Evolutionary conservation across 2,329 filamentous ascomycete species (phyloP).

Genomic region (Diaporthe australafricana): DNA sequence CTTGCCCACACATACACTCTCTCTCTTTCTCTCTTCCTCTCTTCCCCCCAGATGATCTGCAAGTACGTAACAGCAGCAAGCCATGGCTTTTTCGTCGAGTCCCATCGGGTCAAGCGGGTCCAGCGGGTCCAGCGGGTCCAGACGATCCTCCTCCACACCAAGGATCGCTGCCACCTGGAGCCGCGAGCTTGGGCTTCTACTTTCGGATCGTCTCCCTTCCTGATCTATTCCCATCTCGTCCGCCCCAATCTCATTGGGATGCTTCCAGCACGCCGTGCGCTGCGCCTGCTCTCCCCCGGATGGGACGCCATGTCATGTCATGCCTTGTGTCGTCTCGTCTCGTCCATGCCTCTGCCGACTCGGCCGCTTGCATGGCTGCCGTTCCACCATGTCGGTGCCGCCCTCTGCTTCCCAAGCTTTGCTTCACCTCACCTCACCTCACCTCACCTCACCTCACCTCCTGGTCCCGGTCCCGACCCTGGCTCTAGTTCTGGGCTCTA

Average conservation of each 20-base stretch:
- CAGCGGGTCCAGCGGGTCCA: conserved; percentile 19
- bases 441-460: not conserved
- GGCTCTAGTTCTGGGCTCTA: not conserved
- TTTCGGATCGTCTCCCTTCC: conserved; percentile 21
- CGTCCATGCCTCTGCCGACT: not conserved
- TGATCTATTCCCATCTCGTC: conserved; percentile 24
- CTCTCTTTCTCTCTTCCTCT: not conserved
- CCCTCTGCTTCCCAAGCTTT: conserved; percentile 8
- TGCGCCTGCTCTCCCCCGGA: not conserved
- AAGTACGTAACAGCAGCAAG: conserved; percentile 4
- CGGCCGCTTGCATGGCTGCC: conserved; percentile 26
- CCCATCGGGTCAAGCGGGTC: not conserved
- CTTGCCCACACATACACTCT: not conserved
- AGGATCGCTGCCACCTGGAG: conserved; percentile 25
- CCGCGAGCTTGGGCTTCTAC: conserved; percentile 13
- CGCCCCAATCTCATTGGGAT: not conserved
- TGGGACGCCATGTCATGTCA: not conserved
- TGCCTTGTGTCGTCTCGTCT: not conserved
- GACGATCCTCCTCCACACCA: conserved; percentile 23
- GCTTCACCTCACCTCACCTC: not conserved
- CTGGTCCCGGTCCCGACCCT: not conserved
- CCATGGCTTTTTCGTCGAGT: conserved; percentile 7
- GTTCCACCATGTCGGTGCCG: conserved; percentile 31
- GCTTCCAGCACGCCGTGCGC: conserved; percentile 1
- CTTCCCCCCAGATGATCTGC: no score